Evolutionary conservation across 148 eudicot genomes (phyloP).

Genomic region (Vaccinium vitisidaea): DNA sequence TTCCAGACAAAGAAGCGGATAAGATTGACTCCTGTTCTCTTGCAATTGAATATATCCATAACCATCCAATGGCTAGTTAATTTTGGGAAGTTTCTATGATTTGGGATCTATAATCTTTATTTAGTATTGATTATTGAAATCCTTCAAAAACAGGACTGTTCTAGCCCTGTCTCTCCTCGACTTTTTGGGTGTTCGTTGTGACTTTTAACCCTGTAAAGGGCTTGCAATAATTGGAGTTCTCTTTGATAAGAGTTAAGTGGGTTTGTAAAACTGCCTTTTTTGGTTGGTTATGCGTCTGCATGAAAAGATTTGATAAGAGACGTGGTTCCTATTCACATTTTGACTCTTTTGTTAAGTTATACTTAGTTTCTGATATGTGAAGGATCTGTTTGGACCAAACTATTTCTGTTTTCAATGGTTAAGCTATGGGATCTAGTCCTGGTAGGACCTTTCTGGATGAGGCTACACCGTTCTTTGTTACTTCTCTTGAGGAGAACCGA

Average conservation of each 20-base stretch:
- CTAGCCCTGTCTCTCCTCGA: not conserved
- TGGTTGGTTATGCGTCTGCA: not conserved
- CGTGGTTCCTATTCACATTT: not conserved
- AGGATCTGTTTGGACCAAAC: not conserved
- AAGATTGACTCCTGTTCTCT: slow-evolving; percentile 67
- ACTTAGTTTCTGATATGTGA: not conserved
- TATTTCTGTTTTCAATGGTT: not conserved
- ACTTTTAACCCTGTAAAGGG: not conserved
- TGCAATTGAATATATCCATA: slow-evolving; percentile 78
- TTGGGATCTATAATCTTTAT: not conserved
- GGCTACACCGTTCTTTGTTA: not conserved
- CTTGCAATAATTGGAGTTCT: slow-evolving; percentile 9
- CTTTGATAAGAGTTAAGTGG: not conserved
- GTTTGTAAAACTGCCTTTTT: not conserved
- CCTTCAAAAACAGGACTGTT: not conserved
- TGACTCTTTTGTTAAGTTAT: not conserved
- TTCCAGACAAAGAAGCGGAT: slow-evolving; percentile 85
- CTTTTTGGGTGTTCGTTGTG: not conserved
- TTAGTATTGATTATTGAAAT: not conserved
- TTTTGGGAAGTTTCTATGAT: not conserved
- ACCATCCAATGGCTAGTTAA: slow-evolving; percentile 83
- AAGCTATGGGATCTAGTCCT: not conserved
- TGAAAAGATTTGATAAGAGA: not conserved
- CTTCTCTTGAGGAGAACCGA: not conserved
- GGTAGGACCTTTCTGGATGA: not conserved